phyloP scores from a whole-genome alignment of 495 filamentous ascomycete genomes.

The Aspergillus wentii region DNA sequence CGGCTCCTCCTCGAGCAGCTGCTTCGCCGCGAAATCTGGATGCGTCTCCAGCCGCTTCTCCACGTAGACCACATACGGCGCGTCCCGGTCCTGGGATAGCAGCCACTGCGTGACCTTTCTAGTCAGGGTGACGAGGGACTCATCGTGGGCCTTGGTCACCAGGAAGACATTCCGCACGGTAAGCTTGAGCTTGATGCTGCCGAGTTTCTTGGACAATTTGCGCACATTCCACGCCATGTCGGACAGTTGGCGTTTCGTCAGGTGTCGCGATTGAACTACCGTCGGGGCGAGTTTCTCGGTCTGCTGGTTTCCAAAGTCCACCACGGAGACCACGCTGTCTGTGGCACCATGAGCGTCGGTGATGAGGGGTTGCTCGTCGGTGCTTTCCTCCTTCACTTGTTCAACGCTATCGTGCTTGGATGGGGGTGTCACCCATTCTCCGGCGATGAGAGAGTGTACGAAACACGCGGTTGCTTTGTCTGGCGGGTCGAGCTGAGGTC shows the following conservation, averaged over 20 bases:
- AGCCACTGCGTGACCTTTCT: constrained; percentile 78
- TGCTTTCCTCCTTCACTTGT: constrained; percentile 8
- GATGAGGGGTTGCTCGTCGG: too few relatives aligned
- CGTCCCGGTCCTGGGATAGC: constrained; percentile 66
- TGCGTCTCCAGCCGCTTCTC: constrained; percentile 68
- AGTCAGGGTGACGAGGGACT: constrained; percentile 72
- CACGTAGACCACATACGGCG: constrained; percentile 70
- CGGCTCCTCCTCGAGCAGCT: constrained; percentile 54
- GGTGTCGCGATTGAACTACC: constrained; percentile 53
- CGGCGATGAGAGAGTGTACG: constrained; percentile 75
- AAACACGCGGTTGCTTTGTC: constrained; percentile 66
- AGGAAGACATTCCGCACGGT: constrained; percentile 80
- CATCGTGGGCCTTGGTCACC: constrained; percentile 84
- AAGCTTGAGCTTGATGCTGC: constrained; percentile 72
- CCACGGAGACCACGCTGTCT: too few relatives aligned
- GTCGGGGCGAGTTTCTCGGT: constrained; percentile 18
- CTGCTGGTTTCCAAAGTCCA: constrained; percentile 17
- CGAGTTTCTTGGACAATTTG: constrained; percentile 80
- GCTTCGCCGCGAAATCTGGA: constrained; percentile 62
- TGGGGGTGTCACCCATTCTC: constrained; percentile 41
- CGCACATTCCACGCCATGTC: constrained; percentile 97
- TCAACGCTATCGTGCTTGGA: too few relatives aligned
- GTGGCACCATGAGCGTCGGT: too few relatives aligned
- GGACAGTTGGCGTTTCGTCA: constrained; percentile 88
- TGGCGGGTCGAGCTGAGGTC: constrained; percentile 29